Conservation (phyloP, 2,329 filamentous ascomycete genomes). For the Apiospora hydei region DNA sequence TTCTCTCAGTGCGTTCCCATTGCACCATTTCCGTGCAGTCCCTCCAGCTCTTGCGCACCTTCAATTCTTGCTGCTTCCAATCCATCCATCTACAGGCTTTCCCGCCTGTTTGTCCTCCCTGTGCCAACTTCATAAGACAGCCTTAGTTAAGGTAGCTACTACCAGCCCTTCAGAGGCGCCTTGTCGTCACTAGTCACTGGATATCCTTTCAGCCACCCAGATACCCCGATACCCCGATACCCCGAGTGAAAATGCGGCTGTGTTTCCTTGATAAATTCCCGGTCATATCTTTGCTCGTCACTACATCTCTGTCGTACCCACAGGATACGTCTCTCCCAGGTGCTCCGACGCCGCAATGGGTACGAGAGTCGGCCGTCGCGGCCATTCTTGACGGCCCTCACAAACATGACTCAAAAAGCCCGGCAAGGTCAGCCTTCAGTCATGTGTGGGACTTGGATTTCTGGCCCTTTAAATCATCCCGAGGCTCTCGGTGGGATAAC, state of each 20-base stretch:
- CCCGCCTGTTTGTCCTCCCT: background rate
- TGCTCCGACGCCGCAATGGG: background rate
- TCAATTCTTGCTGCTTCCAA: background rate
- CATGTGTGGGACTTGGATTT: conserved; percentile 1
- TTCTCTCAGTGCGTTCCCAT: background rate
- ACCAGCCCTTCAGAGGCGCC: background rate
- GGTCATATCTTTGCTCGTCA: background rate
- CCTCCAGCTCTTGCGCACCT: background rate
- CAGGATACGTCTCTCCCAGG: background rate
- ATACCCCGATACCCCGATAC: background rate
- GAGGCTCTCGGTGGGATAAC: conserved; percentile 34
- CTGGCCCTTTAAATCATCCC: conserved; percentile 31
- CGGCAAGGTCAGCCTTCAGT: background rate
- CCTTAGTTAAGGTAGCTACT: background rate
- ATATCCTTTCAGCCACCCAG: conserved; percentile 4
- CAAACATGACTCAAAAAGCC: background rate
- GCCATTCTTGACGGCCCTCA: background rate
- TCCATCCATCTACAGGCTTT: background rate
- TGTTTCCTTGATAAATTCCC: background rate
- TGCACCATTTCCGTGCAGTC: background rate
- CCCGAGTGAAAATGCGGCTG: conserved; percentile 8
- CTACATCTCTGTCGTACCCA: conserved; percentile 5
- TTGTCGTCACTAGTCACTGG: conserved; percentile 6
- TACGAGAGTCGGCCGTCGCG: background rate
- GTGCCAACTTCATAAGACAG: background rate